Evolutionary conservation across 1,284 basidiomycete species (phyloP).

Genomic region (Marasmius oreades): DNA sequence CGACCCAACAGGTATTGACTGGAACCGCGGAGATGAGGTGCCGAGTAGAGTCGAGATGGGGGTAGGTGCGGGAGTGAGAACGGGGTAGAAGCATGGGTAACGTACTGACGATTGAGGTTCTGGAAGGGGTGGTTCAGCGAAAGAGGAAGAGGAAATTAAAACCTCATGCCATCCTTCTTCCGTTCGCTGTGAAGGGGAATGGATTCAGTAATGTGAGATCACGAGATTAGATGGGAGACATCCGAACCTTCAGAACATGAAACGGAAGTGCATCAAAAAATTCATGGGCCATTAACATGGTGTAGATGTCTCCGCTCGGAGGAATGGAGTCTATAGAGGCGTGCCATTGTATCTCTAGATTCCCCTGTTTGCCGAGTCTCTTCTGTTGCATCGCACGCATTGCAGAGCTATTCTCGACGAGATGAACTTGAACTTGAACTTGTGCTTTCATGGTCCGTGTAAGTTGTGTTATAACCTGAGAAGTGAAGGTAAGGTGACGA

Average conservation of each 20-base stretch:
- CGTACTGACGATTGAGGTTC: conserved; percentile 8
- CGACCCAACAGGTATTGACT: conserved; percentile 59
- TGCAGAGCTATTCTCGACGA: conserved; percentile 77
- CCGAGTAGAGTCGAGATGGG: conserved; percentile 66
- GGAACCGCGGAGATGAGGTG: conserved; percentile 68
- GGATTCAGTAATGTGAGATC: conserved; percentile 1
- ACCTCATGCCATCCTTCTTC: conserved; percentile 87
- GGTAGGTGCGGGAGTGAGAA: conserved; percentile 65
- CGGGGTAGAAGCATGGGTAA: conserved; percentile 54
- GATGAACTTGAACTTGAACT: conserved; percentile 58
- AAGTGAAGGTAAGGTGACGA: not conserved
- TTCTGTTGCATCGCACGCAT: conserved; percentile 65
- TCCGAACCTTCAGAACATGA: conserved; percentile 79
- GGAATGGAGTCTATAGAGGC: conserved; percentile 69
- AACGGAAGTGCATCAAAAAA: conserved; percentile 98
- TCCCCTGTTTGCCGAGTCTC: conserved; percentile 38
- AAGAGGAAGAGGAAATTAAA: conserved; percentile 47
- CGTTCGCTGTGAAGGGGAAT: conserved; percentile 45
- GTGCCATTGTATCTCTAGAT: conserved; percentile 64
- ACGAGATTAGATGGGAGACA: not conserved
- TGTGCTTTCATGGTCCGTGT: conserved; percentile 40
- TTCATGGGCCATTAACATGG: conserved; percentile 92
- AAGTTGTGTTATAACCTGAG: conserved; percentile 55
- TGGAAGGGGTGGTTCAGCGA: conserved; percentile 5
- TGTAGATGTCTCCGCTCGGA: conserved; percentile 57